Percentiles rank a stretch among this genome's conserved stretches.
These are phyloP conservation scores for Mycotypha africana DNA, from an alignment of 371 early-diverging fungal genomes.

Conservation along the genomic window DNA sequence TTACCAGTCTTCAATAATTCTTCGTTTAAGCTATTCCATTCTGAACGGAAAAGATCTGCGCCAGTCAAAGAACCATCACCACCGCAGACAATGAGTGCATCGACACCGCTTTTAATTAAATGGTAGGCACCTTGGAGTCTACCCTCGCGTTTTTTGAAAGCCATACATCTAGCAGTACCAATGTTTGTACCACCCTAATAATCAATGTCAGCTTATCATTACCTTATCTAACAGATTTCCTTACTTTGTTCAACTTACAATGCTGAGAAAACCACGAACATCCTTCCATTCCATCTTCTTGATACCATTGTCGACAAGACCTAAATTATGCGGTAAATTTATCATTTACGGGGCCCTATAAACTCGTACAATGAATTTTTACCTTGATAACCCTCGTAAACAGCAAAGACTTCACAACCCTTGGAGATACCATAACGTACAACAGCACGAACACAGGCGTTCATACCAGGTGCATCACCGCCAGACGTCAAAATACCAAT, in stretches of 20 bases:
- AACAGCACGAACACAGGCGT: conserved; percentile 92
- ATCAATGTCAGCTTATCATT: too few species aligned
- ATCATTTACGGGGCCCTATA: neutral
- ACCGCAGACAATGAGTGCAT: conserved; percentile 95
- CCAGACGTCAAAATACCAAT: conserved; percentile 97
- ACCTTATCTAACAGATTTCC: too few species aligned
- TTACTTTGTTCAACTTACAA: too few species aligned
- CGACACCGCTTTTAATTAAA: conserved; percentile 88
- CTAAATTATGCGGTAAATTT: too few species aligned
- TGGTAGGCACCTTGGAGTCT: conserved; percentile 86
- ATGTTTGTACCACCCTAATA: conserved; percentile 98
- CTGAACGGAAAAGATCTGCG: conserved; percentile 88
- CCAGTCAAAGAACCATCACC: conserved; percentile 99
- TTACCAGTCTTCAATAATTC: conserved; percentile 63
- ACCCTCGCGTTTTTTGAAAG: conserved; percentile 86
- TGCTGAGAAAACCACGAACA: conserved; percentile 83
- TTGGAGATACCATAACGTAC: conserved; percentile 87
- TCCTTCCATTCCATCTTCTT: conserved; percentile 82
- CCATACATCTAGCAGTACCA: conserved; percentile 90
- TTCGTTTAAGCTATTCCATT: conserved; percentile 84
- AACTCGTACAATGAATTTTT: too few species aligned
- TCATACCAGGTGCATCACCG: conserved; percentile 99
- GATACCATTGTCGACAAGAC: conserved; percentile 90
- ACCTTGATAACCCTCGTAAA: conserved; percentile 98
- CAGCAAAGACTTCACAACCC: conserved; percentile 84